phyloP scores from a whole-genome alignment of 2,329 filamentous ascomycete species.

The Alternaria postmessia region DNA sequence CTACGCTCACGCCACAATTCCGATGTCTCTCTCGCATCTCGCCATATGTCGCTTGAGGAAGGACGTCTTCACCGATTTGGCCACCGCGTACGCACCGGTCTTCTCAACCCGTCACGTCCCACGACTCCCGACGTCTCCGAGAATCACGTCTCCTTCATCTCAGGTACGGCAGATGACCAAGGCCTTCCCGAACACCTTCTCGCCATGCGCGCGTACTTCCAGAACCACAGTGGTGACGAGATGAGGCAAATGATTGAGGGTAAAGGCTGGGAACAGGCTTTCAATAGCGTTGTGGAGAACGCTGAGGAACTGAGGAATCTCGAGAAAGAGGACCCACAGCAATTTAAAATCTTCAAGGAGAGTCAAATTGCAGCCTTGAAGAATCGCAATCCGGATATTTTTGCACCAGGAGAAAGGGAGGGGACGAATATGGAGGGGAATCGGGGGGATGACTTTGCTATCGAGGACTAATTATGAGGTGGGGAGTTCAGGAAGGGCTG shows the following conservation, averaged over 20 bases:
- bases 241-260: conserved; percentile 62
- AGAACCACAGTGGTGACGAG: conserved; percentile 68
- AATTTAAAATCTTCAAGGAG: conserved; percentile 45
- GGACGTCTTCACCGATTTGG: conserved; percentile 74
- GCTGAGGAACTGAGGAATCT: conserved; percentile 72
- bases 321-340: conserved; percentile 50
- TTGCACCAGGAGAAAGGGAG: conserved; percentile 19
- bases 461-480: conserved; percentile 7
- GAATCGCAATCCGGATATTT: conserved; percentile 42
- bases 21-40: conserved; percentile 72
- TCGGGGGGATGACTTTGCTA: conserved; percentile 6
- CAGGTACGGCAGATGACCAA: conserved; percentile 47
- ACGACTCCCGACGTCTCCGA: conserved; percentile 24
- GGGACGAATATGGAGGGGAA: neutral
- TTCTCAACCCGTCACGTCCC: conserved; percentile 56
- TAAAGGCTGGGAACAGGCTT: conserved; percentile 68
- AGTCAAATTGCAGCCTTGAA: conserved; percentile 50
- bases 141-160: conserved; percentile 29
- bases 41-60: conserved; percentile 72
- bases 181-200: conserved; percentile 54
- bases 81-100: conserved; percentile 70
- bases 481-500: neutral
- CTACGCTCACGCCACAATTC: conserved; percentile 67
- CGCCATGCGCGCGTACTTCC: conserved; percentile 69
- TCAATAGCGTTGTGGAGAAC: conserved; percentile 70